These are phyloP conservation scores for Atkinsonella hypoxylon DNA, from an alignment of 2,329 filamentous ascomycete genomes.

Conservation along the genomic window DNA sequence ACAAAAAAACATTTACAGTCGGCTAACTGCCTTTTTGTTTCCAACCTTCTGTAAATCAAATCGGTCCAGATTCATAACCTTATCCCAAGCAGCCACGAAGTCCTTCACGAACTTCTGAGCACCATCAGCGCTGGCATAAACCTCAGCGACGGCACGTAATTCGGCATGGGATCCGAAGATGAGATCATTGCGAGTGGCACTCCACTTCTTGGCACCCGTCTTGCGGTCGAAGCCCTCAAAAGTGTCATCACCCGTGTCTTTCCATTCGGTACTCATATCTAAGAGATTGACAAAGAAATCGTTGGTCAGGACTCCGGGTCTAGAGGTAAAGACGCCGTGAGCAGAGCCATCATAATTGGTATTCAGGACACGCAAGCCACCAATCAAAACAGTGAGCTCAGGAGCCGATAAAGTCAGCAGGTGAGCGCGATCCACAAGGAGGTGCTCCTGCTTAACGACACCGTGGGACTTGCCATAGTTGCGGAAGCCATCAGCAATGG, in stretches of 20 bases:
- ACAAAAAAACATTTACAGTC: conserved; percentile 3
- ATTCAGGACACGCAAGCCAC: conserved; percentile 58
- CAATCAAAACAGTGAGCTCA: conserved; percentile 58
- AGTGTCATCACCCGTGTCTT: conserved; percentile 34
- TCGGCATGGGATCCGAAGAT: conserved; percentile 65
- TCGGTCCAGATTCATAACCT: conserved; percentile 63
- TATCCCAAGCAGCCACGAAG: conserved; percentile 60
- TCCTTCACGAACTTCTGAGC: conserved; percentile 56
- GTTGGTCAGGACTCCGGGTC: conserved; percentile 58
- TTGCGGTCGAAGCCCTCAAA: conserved; percentile 56
- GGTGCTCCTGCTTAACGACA: conserved; percentile 54
- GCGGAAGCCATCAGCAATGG: conserved; percentile 63
- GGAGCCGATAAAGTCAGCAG: conserved; percentile 59
- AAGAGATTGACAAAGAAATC: conserved; percentile 77
- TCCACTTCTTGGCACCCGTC: conserved; percentile 55
- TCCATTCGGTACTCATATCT: conserved; percentile 53
- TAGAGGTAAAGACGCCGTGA: conserved; percentile 55
- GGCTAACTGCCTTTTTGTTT: conserved; percentile 9
- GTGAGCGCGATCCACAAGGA: conserved; percentile 59
- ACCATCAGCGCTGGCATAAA: conserved; percentile 51
- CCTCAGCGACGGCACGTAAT: conserved; percentile 57
- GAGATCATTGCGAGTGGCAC: conserved; percentile 55
- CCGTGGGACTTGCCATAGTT: conserved; percentile 56
- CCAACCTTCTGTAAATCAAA: conserved; percentile 39
- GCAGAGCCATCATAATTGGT: conserved; percentile 60